A percentile compares a stretch with the other conserved stretches of the same genome.
Evolutionary conservation across 2,329 filamentous ascomycete species (phyloP).

Genomic region (Nigrospora oryzae): DNA sequence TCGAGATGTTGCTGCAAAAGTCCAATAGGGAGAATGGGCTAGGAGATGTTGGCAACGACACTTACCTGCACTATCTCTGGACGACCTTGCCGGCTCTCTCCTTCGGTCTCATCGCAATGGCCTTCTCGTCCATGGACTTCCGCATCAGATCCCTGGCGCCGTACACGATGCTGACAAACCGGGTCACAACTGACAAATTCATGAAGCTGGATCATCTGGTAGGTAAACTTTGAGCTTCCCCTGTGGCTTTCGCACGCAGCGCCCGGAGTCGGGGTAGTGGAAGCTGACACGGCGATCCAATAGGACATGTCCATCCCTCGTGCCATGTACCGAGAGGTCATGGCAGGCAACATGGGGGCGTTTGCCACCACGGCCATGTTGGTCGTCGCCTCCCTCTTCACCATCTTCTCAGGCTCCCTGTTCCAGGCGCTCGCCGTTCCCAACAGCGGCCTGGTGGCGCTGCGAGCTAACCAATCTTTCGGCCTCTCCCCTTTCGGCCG

Average conservation of each 20-base stretch:
- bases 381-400: constrained; percentile 1
- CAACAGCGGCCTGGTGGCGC: neutral
- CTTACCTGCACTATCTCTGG: constrained; percentile 14
- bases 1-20: constrained; percentile 23
- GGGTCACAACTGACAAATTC: neutral
- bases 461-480: neutral
- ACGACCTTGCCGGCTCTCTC: constrained; percentile 1
- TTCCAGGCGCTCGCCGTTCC: constrained; percentile 1
- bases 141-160: neutral
- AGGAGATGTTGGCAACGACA: constrained; percentile 14
- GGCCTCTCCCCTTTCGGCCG: constrained; percentile 16
- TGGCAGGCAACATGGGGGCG: neutral
- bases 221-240: neutral
- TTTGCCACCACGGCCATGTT: neutral
- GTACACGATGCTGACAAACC: neutral
- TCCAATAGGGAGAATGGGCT: constrained; percentile 22
- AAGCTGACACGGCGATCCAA: neutral
- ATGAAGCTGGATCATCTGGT: constrained; percentile 3
- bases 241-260: too few relatives aligned
- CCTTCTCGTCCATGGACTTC: constrained; percentile 1
- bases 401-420: constrained; percentile 3
- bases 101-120: neutral
- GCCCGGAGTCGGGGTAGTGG: too few relatives aligned
- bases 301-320: neutral
- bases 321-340: neutral